Percentiles rank a stretch among this genome's conserved stretches.
These are phyloP conservation scores for Aeschynomene evenia DNA, from an alignment of 306 rosid genomes.

Conservation along the genomic window DNA sequence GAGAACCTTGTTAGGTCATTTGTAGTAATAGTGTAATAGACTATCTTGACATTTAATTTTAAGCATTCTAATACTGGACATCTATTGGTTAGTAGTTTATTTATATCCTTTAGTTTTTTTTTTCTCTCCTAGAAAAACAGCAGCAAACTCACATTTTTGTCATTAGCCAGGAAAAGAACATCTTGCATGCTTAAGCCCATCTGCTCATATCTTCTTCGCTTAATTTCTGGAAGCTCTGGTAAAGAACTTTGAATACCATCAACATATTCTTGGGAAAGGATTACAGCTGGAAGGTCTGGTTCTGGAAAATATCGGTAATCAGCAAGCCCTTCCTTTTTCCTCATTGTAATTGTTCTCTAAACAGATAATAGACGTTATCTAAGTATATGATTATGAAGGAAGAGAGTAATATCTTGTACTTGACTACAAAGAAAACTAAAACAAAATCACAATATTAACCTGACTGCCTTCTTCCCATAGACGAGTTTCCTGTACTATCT, in stretches of 20 bases:
- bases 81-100: background rate
- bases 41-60: constrained; percentile 2
- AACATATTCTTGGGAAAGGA: constrained; percentile 68
- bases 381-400: constrained; percentile 30
- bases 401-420: constrained; percentile 20
- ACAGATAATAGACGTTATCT: constrained; percentile 31
- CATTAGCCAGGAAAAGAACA: constrained; percentile 85
- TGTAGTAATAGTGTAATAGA: constrained; percentile 12
- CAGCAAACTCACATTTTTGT: constrained; percentile 65
- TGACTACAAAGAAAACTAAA: constrained; percentile 24
- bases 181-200: constrained; percentile 96
- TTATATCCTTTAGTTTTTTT: background rate
- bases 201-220: constrained; percentile 79
- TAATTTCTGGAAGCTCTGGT: constrained; percentile 95
- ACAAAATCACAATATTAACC: constrained; percentile 51
- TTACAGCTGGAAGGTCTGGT: constrained; percentile 89
- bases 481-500: constrained; percentile 89
- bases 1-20: constrained; percentile 22
- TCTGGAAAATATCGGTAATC: constrained; percentile 98
- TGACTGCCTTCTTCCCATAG: constrained; percentile 94
- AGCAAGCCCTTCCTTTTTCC: constrained; percentile 97
- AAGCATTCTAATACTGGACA: background rate
- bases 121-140: background rate
- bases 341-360: constrained; percentile 88
- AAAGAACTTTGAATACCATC: constrained; percentile 54